Evolutionary conservation across 768 basidiomycete genomes (phyloP).

Genomic region (Neoboletus brunneissimus): DNA sequence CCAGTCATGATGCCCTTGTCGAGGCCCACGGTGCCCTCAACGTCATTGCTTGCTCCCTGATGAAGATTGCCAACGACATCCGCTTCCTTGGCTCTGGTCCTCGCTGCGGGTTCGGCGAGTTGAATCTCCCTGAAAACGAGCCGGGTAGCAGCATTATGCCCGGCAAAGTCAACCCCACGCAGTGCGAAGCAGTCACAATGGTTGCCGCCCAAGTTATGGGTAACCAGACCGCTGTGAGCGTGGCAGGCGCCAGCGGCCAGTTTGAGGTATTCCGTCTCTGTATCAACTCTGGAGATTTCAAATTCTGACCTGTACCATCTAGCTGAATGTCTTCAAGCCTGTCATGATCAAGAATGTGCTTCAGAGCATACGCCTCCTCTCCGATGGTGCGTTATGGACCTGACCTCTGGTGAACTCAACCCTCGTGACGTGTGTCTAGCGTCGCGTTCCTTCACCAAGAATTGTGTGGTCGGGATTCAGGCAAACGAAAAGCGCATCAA

Average conservation of each 20-base stretch:
- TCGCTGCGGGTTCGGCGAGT: slow-evolving; percentile 94
- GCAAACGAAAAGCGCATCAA: slow-evolving; percentile 95
- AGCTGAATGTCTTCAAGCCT: slow-evolving; percentile 99
- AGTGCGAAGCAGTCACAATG: slow-evolving; percentile 99
- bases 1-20: slow-evolving; percentile 96
- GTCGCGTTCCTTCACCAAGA: slow-evolving; percentile 91
- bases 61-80: slow-evolving; percentile 99
- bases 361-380: slow-evolving; percentile 89
- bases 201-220: slow-evolving; percentile 98
- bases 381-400: slow-evolving; percentile 64
- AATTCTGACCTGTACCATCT: slow-evolving; percentile 7
- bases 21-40: slow-evolving; percentile 97
- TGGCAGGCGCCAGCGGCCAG: slow-evolving; percentile 94
- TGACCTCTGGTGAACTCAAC: neutral
- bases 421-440: slow-evolving; percentile 40
- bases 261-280: slow-evolving; percentile 73
- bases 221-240: slow-evolving; percentile 88
- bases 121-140: slow-evolving; percentile 95
- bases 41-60: slow-evolving; percentile 91
- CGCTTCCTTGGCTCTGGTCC: slow-evolving; percentile 97
- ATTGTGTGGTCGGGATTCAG: slow-evolving; percentile 94
- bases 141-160: slow-evolving; percentile 99
- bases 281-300: slow-evolving; percentile 1
- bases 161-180: slow-evolving; percentile 99
- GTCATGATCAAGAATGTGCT: slow-evolving; percentile 98